Base-by-base conservation (phyloP, 768 basidiomycete species). In the Suillus alpinus region DNA sequence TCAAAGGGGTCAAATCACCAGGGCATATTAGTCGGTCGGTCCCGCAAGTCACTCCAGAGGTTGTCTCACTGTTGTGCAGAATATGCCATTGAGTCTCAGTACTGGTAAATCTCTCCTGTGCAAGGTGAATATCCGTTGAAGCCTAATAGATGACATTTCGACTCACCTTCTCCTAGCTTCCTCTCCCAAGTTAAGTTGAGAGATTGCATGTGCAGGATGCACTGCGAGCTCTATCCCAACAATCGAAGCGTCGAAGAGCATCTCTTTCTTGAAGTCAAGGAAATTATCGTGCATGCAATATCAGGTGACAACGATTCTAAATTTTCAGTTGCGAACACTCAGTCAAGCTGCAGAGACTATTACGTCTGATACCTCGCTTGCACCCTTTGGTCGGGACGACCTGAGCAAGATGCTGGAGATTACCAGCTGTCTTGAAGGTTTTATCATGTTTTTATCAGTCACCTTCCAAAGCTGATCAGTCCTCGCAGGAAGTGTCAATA, bases 1-100 rank as follows among this genome's bases (percentile, higher is more conserved):
- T 68, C 77, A 70, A 73, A 37, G 82, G 81, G 5, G 73, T 77
- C 1, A 73, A 73, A 12, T 71, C 59, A 0, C 50, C 50, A 13
- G 36, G 59, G 34, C 59, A 60, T 34, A 55, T 60, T 20, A 60
- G 59, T 60, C 44, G 31, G 59, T 53, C 39, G n/a, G 10, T 53
- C 40, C n/a, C 6, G 14, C 8, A 18, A 40, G 3, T 18, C 46
- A 10, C 16, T 53, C 7, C 41, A 12, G 7, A 34, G 23, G 6
- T 32, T 56, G 16, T 31, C 23, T 36, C n/a, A 12, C 43, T 29
- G 18, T 49, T 20, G 14, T 16, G 18, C 47, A 71, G 69, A 66
- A 49, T 59, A 62, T 46, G 67, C 62, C 34, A 59, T 71, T 18
- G 65, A 69, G 57, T 59, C 60, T 20, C 65, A 68, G 34, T 72